Base-by-base conservation (phyloP, 106 monocot species). In the Posidonia australis region DNA sequence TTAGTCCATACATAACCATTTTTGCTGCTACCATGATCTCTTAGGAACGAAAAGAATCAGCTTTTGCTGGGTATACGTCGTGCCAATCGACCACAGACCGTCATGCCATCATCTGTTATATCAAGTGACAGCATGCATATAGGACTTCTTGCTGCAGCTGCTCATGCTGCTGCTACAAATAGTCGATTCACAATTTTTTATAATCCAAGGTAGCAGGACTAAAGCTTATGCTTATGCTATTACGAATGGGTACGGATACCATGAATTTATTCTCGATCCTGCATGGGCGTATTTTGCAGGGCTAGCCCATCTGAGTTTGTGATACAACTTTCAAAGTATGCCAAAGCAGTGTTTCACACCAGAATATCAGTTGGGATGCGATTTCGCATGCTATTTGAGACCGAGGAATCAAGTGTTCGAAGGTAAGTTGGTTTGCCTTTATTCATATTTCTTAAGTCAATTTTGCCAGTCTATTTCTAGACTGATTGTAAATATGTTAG, bases 61-160 rank as follows among this genome's bases (percentile, higher is more conserved):
- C 86, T 94, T 66, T 72, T 94, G 43, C 64, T 94, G 77, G 94
- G 94, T 58, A 94, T 90, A 9, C 75, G 94, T 46, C 94, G 82
- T 67, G 86, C 89, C 51, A 94, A 58, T 70, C 79, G 94, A 42
- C 71, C 79, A 18, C 94, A 94, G 51, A 84, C 83, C 54, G 76
- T 82, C 45, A 86, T 82, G 78, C 89, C 94, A 54, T 94, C 94
- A 48, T 94, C 94, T 62, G 94, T 94, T 74, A 60, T 94, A 60
- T 89, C 94, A 67, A 94, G 94, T 70, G 94, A 94, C 63, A 94
- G 94, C 68, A 94, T 94, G 94, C 94, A 94, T 62, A 89, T 94
- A 49, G 94, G 94, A 65, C 89, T 94, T 52, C 86, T 94, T 71
- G 94, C 94, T 48, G 94, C 94, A 32, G 94, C 94, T 48, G 94